Conservation (phyloP, 345 rosid genomes). For the Moricandia arvensis region DNA sequence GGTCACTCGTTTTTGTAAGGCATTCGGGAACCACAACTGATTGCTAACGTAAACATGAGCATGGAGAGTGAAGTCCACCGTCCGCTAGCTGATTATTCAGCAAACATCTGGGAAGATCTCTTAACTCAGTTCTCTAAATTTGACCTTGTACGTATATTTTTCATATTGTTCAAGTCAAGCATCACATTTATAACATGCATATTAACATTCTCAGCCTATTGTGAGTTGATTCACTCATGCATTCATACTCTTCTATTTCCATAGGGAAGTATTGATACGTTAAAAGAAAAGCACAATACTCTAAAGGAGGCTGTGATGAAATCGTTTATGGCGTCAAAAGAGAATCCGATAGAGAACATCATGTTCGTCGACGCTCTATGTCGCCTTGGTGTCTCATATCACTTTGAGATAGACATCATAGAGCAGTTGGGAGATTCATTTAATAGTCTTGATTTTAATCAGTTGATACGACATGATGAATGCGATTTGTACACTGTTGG, state of each 20-base stretch:
- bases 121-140: neutral
- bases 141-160: neutral
- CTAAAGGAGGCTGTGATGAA: conserved; percentile 17
- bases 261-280: neutral
- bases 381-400: conserved; percentile 30
- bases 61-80: neutral
- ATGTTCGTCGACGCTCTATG: conserved; percentile 21
- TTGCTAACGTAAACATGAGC: neutral
- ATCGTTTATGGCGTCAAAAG: neutral
- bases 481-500: conserved; percentile 21
- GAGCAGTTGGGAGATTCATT: neutral
- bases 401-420: conserved; percentile 11
- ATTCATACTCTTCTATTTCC: neutral
- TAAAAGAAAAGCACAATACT: conserved; percentile 6
- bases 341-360: conserved; percentile 14
- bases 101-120: neutral
- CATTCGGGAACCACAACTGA: neutral
- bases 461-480: neutral
- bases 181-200: neutral
- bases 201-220: neutral
- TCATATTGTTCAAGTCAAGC: neutral
- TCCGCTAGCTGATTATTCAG: neutral
- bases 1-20: neutral
- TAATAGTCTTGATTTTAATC: neutral
- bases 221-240: neutral